A percentile compares a stretch with the other conserved stretches of the same genome.
Conservation (phyloP, 192 early-diverging fungal genomes). For the Linnemannia elongata region DNA sequence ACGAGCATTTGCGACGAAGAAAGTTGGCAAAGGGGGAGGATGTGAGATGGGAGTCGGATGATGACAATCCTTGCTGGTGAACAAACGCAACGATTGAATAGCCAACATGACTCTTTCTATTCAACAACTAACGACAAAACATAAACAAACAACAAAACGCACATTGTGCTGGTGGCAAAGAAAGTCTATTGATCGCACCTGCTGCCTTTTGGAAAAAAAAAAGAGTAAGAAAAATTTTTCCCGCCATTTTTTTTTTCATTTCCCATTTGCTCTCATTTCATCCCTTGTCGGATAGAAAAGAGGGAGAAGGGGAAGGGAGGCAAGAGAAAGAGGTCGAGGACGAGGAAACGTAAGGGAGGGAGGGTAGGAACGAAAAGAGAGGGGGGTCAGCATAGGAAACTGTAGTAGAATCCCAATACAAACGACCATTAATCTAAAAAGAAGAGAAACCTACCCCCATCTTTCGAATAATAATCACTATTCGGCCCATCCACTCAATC, state of each 20-base stretch:
- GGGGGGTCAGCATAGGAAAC: background rate
- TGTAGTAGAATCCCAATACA: background rate
- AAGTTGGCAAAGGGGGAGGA: too few relatives aligned
- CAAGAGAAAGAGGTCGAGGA: background rate
- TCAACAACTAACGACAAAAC: too few relatives aligned
- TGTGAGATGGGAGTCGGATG: too few relatives aligned
- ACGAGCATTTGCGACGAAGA: too few relatives aligned
- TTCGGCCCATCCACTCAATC: background rate
- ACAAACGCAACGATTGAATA: too few relatives aligned
- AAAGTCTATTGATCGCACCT: background rate
- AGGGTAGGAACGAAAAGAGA: background rate
- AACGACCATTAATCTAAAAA: background rate
- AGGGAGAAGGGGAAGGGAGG: background rate
- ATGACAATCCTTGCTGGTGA: too few relatives aligned
- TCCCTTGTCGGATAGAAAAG: background rate
- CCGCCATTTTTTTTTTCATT: slow-evolving; percentile 22
- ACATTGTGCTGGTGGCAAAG: background rate
- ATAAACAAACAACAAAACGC: background rate
- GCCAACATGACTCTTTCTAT: background rate
- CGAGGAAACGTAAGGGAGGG: too few relatives aligned
- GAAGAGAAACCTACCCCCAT: background rate
- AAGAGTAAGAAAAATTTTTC: background rate
- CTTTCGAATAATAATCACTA: too few relatives aligned
- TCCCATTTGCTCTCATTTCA: slow-evolving; percentile 7
- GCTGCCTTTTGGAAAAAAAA: background rate